A percentile compares a stretch with the other conserved stretches of the same genome.
Evolutionary conservation across 768 basidiomycete genomes (phyloP).

Genomic region (Tricholoma saponaceum): DNA sequence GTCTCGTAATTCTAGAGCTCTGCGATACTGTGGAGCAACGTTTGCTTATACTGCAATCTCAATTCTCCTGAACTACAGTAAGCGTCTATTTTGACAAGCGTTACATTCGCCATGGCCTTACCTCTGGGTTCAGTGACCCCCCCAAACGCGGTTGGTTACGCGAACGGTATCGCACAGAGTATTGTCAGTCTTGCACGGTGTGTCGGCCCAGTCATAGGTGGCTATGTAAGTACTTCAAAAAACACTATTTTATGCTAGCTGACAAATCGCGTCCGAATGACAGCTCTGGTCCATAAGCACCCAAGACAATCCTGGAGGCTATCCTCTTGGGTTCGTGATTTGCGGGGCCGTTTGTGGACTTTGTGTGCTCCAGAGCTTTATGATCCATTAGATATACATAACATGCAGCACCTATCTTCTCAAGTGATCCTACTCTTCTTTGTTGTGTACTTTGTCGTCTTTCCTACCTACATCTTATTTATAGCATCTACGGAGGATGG

Average conservation of each 20-base stretch:
- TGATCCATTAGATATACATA: conserved; percentile 50
- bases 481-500: background rate
- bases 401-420: too few relatives aligned
- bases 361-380: conserved; percentile 66
- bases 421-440: background rate
- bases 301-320: conserved; percentile 63
- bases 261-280: background rate
- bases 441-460: background rate
- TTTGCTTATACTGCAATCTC: conserved; percentile 91
- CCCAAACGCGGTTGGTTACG: conserved; percentile 80
- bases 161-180: conserved; percentile 95
- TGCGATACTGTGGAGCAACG: conserved; percentile 84
- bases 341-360: conserved; percentile 59
- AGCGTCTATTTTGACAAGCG: conserved; percentile 5
- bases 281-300: conserved; percentile 77
- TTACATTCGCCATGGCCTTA: conserved; percentile 1
- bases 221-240: conserved; percentile 52
- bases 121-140: conserved; percentile 68
- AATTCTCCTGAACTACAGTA: conserved; percentile 84
- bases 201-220: conserved; percentile 81
- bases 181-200: conserved; percentile 92
- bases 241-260: conserved; percentile 7
- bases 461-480: background rate
- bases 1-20: conserved; percentile 46
- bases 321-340: conserved; percentile 69